Conservation (phyloP, 495 filamentous ascomycete genomes). For the Ascodesmis nigricans region DNA sequence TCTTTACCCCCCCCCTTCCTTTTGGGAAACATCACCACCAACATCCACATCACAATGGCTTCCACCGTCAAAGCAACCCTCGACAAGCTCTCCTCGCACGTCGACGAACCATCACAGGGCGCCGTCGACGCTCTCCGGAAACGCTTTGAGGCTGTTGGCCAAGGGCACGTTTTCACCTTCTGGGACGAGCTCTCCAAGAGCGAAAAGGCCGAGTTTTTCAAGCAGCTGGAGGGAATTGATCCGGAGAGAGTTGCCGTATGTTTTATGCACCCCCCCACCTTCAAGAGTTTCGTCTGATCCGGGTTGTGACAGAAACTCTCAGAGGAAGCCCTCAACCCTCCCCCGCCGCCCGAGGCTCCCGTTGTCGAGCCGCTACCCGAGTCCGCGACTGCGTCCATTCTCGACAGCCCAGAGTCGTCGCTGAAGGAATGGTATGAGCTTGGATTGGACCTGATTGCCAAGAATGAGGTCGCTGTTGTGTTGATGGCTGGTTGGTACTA, state of each 20-base stretch:
- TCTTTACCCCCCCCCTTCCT: no score
- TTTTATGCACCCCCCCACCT: no score
- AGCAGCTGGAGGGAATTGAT: conserved; percentile 62
- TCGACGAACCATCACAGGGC: conserved; percentile 44
- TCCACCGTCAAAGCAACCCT: conserved; percentile 26
- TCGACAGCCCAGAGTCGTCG: conserved; percentile 65
- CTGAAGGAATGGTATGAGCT: conserved; percentile 64
- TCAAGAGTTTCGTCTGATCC: not conserved
- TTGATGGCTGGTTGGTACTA: conserved; percentile 40
- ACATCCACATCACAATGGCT: no score
- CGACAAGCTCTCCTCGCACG: conserved; percentile 34
- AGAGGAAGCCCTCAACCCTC: conserved; percentile 58
- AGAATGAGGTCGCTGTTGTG: conserved; percentile 84
- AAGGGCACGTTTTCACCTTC: conserved; percentile 84
- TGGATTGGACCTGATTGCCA: conserved; percentile 66
- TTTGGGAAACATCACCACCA: no score
- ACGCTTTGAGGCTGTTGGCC: conserved; percentile 55
- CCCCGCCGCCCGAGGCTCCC: conserved; percentile 24
- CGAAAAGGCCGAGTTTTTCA: conserved; percentile 60
- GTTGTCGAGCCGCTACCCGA: conserved; percentile 76
- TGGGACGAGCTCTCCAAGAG: conserved; percentile 48
- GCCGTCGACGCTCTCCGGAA: conserved; percentile 52
- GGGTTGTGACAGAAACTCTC: conserved; percentile 53
- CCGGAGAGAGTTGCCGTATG: conserved; percentile 28
- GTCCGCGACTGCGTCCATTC: conserved; percentile 68